Conservation (phyloP, 2,329 filamentous ascomycete species). For the Fusarium virguliforme region DNA sequence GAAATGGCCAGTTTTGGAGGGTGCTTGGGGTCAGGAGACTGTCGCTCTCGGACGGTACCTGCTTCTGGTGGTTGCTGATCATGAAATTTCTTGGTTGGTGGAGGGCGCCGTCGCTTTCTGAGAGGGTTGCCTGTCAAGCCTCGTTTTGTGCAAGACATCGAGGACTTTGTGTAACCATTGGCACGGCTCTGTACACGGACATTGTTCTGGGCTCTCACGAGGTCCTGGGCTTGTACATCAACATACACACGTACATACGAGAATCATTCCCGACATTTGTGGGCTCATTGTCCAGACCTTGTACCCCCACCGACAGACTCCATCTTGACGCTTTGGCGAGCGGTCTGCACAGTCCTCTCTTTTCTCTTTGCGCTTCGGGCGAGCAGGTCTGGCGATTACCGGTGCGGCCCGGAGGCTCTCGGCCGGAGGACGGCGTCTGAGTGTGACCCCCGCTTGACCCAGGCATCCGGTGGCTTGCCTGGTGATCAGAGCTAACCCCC, state of each 20-base stretch:
- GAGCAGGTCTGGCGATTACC: conserved; percentile 23
- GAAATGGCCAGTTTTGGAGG: conserved; percentile 26
- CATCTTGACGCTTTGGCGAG: conserved; percentile 2
- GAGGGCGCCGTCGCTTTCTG: conserved; percentile 27
- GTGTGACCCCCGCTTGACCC: conserved; percentile 21
- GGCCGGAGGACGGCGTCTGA: conserved; percentile 44
- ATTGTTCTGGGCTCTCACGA: conserved; percentile 10
- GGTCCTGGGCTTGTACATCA: background rate
- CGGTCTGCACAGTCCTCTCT: conserved; percentile 12
- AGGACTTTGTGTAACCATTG: conserved; percentile 19
- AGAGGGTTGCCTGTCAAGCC: background rate
- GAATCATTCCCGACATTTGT: conserved; percentile 6
- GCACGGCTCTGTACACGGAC: background rate
- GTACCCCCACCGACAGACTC: conserved; percentile 29
- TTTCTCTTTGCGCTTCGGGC: conserved; percentile 22
- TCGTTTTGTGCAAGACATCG: conserved; percentile 20
- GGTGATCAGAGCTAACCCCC: conserved; percentile 45
- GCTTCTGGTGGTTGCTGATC: conserved; percentile 42
- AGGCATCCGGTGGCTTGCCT: conserved; percentile 29
- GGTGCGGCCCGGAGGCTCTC: conserved; percentile 49
- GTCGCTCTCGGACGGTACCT: conserved; percentile 47
- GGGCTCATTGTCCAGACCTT: conserved; percentile 1
- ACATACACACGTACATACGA: conserved; percentile 5
- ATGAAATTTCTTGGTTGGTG: conserved; percentile 16
- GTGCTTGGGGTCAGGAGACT: conserved; percentile 42